Conservation (phyloP, 176 grass and related monocot species). For the Aechmea fasciata region DNA sequence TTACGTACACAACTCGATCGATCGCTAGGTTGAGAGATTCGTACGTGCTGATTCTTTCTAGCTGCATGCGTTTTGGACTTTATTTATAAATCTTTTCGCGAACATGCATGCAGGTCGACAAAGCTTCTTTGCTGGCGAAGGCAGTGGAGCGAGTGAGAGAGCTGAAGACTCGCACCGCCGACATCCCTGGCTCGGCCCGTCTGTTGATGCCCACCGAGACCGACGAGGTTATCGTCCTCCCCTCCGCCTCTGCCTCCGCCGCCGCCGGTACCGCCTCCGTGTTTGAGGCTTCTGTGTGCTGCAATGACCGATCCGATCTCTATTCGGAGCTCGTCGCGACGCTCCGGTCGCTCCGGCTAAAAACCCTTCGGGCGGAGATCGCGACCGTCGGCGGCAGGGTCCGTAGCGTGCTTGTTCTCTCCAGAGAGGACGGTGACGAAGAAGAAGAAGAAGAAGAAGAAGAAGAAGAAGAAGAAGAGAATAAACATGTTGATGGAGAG, state of each 20-base stretch:
- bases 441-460: neutral
- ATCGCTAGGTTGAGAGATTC: neutral
- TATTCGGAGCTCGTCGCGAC: conserved; percentile 87
- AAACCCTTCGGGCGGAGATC: conserved; percentile 91
- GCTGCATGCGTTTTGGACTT: neutral
- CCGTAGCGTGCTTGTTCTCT: conserved; percentile 81
- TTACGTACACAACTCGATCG: too few relatives aligned
- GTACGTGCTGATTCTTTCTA: neutral
- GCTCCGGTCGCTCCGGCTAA: conserved; percentile 72
- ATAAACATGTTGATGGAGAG: neutral
- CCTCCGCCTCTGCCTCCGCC: conserved; percentile 35
- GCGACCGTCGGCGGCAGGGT: conserved; percentile 85
- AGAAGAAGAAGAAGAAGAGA: neutral
- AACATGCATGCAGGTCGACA: conserved; percentile 59
- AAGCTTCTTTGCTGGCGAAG: conserved; percentile 93
- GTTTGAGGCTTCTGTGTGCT: conserved; percentile 80
- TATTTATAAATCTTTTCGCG: conserved; percentile 9
- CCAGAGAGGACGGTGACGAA: conserved; percentile 34
- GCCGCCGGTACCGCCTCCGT: conserved; percentile 27
- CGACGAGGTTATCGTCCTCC: conserved; percentile 86
- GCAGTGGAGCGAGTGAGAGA: conserved; percentile 97
- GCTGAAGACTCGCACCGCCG: conserved; percentile 87
- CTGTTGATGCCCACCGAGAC: conserved; percentile 73
- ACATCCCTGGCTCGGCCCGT: conserved; percentile 59
- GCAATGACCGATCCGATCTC: conserved; percentile 92